phyloP scores from a whole-genome alignment of 2,329 filamentous ascomycete species.

The Proliferodiscus dingleyae region DNA sequence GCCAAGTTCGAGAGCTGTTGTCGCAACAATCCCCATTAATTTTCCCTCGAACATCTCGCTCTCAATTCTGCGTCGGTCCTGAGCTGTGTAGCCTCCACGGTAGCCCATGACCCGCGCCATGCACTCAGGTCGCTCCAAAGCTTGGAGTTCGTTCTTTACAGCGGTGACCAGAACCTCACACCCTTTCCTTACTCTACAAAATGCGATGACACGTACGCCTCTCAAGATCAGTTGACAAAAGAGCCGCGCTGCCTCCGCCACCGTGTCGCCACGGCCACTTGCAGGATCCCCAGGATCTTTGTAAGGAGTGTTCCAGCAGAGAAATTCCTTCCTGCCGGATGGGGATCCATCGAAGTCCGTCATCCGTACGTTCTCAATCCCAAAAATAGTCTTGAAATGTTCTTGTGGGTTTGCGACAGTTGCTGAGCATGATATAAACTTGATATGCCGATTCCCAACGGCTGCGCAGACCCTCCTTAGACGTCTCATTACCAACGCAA shows the following conservation, averaged over 20 bases:
- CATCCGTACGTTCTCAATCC: constrained; percentile 72
- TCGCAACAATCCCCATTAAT: constrained; percentile 87
- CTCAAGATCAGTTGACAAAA: constrained; percentile 87
- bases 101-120: constrained; percentile 87
- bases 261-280: constrained; percentile 77
- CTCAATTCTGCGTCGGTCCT: constrained; percentile 85
- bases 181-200: constrained; percentile 81
- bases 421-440: constrained; percentile 93
- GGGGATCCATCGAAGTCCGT: constrained; percentile 92
- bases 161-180: constrained; percentile 81
- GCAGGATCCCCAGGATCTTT: constrained; percentile 84
- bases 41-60: constrained; percentile 96
- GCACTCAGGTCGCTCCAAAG: constrained; percentile 69
- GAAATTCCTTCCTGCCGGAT: constrained; percentile 85
- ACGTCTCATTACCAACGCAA: constrained; percentile 90
- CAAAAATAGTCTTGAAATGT: constrained; percentile 94
- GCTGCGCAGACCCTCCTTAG: constrained; percentile 84
- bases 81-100: constrained; percentile 87
- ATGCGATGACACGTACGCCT: constrained; percentile 87
- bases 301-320: constrained; percentile 97
- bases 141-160: constrained; percentile 70
- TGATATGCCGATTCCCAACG: constrained; percentile 77
- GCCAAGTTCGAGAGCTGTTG: constrained; percentile 85
- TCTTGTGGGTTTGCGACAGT: constrained; percentile 89
- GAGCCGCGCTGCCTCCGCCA: constrained; percentile 80